These are phyloP conservation scores for Parmales sp. DNA, from an alignment of 108 stramenopile species.

Conservation along the genomic window DNA sequence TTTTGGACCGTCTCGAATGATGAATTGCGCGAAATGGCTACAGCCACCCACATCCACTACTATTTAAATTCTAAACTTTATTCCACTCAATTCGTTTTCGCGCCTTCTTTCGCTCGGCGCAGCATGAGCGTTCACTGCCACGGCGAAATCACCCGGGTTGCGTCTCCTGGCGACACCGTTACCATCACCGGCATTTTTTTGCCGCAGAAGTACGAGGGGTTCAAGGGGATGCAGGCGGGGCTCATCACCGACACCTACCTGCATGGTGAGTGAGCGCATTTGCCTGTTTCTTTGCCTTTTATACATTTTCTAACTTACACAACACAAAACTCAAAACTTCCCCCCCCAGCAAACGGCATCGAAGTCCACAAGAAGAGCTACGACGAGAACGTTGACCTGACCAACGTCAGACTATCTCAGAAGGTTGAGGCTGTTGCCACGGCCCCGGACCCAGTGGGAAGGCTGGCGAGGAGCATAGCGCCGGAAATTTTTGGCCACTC, in stretches of 20 bases:
- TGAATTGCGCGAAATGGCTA: too few species aligned
- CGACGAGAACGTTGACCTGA: conserved; percentile 63
- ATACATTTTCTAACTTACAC: too few species aligned
- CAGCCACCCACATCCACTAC: too few species aligned
- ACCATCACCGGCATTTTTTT: conserved; percentile 84
- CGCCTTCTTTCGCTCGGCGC: too few species aligned
- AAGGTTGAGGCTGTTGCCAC: conserved; percentile 43
- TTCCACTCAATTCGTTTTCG: too few species aligned
- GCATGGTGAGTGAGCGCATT: too few species aligned
- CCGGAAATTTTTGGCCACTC: conserved; percentile 98
- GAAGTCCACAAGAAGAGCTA: conserved; percentile 79
- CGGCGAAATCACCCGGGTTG: conserved; percentile 77
- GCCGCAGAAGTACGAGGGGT: conserved; percentile 72
- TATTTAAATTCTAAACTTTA: too few species aligned
- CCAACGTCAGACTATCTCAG: conserved; percentile 17
- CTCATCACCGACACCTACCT: conserved; percentile 82
- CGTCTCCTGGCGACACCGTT: conserved; percentile 90
- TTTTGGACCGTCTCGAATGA: too few species aligned
- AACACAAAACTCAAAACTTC: not conserved
- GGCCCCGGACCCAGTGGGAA: conserved; percentile 64
- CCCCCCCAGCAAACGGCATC: conserved; percentile 42
- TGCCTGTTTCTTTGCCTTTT: too few species aligned
- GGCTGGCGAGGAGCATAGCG: conserved; percentile 72
- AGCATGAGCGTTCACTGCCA: conserved; percentile 78
- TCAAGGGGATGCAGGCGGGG: conserved; percentile 78